A percentile compares a stretch with the other conserved stretches of the same genome.
Evolutionary conservation across 2,329 filamentous ascomycete genomes (phyloP).

Genomic region (Alternaria arborescens): DNA sequence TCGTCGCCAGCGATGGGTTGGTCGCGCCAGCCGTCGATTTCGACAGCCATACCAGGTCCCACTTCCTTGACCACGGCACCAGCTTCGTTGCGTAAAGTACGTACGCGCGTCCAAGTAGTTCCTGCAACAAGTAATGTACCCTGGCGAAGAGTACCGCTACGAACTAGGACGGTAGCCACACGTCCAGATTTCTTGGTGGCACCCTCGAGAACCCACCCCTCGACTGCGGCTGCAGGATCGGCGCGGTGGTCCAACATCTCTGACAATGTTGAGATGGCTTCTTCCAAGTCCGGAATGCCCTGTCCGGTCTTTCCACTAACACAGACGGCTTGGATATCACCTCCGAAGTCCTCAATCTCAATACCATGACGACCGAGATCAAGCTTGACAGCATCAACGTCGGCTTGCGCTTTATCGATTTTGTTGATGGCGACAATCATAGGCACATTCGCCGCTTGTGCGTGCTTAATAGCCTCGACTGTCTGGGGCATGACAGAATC

Average conservation of each 20-base stretch:
- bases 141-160: conserved; percentile 80
- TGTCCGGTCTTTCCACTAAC: conserved; percentile 94
- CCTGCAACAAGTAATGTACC: conserved; percentile 90
- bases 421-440: conserved; percentile 99
- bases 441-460: conserved; percentile 83
- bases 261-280: conserved; percentile 83
- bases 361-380: conserved; percentile 85
- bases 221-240: conserved; percentile 76
- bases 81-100: conserved; percentile 83
- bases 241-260: conserved; percentile 92
- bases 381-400: conserved; percentile 83
- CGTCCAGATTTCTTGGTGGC: conserved; percentile 85
- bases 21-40: conserved; percentile 93
- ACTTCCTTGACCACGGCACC: conserved; percentile 76
- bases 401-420: conserved; percentile 85
- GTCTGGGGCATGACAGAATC: conserved; percentile 98
- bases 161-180: conserved; percentile 87
- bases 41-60: conserved; percentile 86
- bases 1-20: conserved; percentile 86
- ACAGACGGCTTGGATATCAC: conserved; percentile 89
- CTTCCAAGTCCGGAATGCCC: conserved; percentile 91
- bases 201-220: conserved; percentile 94
- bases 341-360: conserved; percentile 93
- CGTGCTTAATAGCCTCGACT: conserved; percentile 93
- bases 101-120: conserved; percentile 85